Conservation (phyloP, 495 filamentous ascomycete genomes). For the Tirmania nivea region DNA sequence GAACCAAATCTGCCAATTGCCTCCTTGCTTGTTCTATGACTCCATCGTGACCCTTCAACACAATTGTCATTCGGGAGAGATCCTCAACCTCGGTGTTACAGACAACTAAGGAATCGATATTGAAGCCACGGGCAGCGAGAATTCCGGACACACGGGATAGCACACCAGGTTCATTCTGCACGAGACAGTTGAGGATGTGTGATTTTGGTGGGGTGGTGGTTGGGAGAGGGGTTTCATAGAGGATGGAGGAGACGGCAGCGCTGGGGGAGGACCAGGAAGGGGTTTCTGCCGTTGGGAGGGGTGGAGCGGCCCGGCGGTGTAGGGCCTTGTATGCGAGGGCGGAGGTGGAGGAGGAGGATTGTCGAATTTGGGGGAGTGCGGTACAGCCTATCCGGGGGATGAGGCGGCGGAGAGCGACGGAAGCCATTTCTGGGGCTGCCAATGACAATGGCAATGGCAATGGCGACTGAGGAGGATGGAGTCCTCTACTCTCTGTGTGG, state of each 20-base stretch:
- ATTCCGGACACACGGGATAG: constrained; percentile 92
- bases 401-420: background rate
- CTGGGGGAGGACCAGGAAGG: constrained; percentile 70
- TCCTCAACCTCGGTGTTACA: constrained; percentile 98
- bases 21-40: constrained; percentile 93
- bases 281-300: constrained; percentile 56
- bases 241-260: constrained; percentile 87
- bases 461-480: too few species aligned
- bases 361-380: constrained; percentile 5
- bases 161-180: constrained; percentile 96
- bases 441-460: too few species aligned
- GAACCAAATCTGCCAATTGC: constrained; percentile 88
- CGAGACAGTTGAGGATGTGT: constrained; percentile 90
- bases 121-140: constrained; percentile 88
- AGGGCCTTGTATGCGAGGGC: constrained; percentile 95
- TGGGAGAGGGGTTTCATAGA: constrained; percentile 88
- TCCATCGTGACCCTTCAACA: constrained; percentile 83
- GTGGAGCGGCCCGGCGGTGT: constrained; percentile 63
- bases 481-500: background rate
- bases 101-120: constrained; percentile 94
- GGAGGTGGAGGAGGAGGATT: constrained; percentile 52
- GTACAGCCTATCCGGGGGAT: background rate
- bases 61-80: constrained; percentile 94
- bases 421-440: too few species aligned
- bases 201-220: constrained; percentile 70